Evolutionary conservation across 805 yeast species (phyloP).

Genomic region (Kuraishia ogatae): DNA sequence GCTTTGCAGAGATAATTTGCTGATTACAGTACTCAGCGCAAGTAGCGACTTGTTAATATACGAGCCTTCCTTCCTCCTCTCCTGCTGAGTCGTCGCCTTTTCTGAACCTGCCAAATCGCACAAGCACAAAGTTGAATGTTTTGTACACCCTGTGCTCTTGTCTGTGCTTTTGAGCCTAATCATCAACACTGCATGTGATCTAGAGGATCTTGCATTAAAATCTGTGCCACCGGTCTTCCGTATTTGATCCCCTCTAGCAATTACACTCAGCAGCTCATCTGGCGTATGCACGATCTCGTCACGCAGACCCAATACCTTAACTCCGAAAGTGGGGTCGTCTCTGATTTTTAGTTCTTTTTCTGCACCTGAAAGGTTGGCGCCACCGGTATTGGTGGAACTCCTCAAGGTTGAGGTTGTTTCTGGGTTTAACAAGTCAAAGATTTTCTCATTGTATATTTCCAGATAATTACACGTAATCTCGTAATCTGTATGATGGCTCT

Average conservation of each 20-base stretch:
- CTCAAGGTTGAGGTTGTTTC: slow-evolving; percentile 16
- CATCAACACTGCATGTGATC: slow-evolving; percentile 87
- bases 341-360: slow-evolving; percentile 60
- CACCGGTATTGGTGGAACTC: slow-evolving; percentile 3
- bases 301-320: slow-evolving; percentile 64
- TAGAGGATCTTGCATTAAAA: slow-evolving; percentile 75
- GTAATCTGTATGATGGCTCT: slow-evolving; percentile 19
- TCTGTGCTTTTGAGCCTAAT: slow-evolving; percentile 45
- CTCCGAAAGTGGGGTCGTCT: slow-evolving; percentile 68
- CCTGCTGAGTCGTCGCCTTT: slow-evolving; percentile 65
- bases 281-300: slow-evolving; percentile 50
- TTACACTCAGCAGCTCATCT: slow-evolving; percentile 49
- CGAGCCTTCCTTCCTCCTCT: slow-evolving; percentile 89
- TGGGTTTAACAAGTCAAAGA: slow-evolving; percentile 63
- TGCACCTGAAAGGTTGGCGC: neutral
- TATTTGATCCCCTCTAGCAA: slow-evolving; percentile 61
- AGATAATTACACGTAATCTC: slow-evolving; percentile 60
- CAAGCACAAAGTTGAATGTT: slow-evolving; percentile 58
- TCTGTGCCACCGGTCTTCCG: slow-evolving; percentile 86
- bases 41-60: slow-evolving; percentile 85
- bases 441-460: slow-evolving; percentile 82
- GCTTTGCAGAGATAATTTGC: slow-evolving; percentile 43
- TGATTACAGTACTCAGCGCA: slow-evolving; percentile 88
- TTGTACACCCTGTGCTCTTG: slow-evolving; percentile 26
- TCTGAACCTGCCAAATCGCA: slow-evolving; percentile 99